Conservation (phyloP, 1,284 basidiomycete genomes). For the Phylloporus gajari region DNA sequence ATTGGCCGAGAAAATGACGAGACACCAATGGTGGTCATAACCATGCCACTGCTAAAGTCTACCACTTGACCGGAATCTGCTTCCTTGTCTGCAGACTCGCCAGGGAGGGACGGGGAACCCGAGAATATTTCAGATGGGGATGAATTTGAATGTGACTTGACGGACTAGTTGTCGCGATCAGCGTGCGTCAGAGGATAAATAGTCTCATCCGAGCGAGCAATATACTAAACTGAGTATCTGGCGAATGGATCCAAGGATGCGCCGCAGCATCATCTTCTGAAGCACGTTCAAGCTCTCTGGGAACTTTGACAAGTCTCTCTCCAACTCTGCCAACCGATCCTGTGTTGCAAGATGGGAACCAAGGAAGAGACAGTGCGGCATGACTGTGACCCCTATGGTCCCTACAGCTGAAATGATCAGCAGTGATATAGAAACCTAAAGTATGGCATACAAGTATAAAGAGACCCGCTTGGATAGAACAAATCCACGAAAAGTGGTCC, state of each 20-base stretch:
- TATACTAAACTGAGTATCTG: conserved; percentile 25
- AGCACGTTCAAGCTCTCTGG: conserved; percentile 5
- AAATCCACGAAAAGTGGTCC: conserved; percentile 84
- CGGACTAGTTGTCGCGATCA: conserved; percentile 71
- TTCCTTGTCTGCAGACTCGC: no score
- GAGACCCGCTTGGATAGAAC: conserved; percentile 77
- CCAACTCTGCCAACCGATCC: conserved; percentile 61
- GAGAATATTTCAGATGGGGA: no score
- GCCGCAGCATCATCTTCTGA: conserved; percentile 17
- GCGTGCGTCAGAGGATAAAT: conserved; percentile 52
- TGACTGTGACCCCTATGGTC: conserved; percentile 85
- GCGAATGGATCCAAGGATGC: conserved; percentile 18
- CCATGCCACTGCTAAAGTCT: no score
- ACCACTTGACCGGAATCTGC: no score
- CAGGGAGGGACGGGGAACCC: no score
- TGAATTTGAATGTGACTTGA: no score
- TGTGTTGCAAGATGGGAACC: conserved; percentile 88
- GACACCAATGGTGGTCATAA: no score
- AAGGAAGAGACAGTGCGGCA: conserved; percentile 93
- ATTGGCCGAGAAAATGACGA: no score
- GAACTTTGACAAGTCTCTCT: conserved; percentile 22
- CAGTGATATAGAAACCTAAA: background rate
- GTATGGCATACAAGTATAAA: conserved; percentile 77
- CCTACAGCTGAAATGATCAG: conserved; percentile 70
- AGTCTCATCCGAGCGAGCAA: conserved; percentile 32